These are phyloP conservation scores for Madurella mycetomatis DNA, from an alignment of 2,329 filamentous ascomycete genomes.

Conservation along the genomic window DNA sequence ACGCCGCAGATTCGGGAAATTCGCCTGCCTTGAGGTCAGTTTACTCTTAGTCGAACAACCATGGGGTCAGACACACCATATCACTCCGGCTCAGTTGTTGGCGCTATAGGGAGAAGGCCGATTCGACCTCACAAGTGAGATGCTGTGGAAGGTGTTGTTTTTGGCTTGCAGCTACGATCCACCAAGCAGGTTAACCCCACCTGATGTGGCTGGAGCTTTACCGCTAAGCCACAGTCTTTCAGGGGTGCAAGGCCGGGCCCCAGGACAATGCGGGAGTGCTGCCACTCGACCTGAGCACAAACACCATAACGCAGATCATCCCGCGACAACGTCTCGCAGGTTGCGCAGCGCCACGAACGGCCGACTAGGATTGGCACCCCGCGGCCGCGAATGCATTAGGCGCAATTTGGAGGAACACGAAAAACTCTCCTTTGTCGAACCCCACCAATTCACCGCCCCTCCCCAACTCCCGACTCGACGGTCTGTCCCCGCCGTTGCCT, in stretches of 20 bases:
- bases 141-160: no score
- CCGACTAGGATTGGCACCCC: not conserved
- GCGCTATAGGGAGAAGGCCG: not conserved
- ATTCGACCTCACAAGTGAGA: no score
- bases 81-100: not conserved
- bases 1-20: conserved; percentile 87
- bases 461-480: not conserved
- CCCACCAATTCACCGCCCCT: conserved; percentile 14
- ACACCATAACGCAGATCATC: conserved; percentile 3
- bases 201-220: conserved; percentile 19
- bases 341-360: conserved; percentile 1
- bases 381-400: not conserved
- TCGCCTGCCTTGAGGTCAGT: conserved; percentile 48
- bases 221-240: conserved; percentile 16
- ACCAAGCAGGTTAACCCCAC: conserved; percentile 1
- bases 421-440: conserved; percentile 1
- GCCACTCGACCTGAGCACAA: not conserved
- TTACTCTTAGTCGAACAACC: not conserved
- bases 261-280: conserved; percentile 1
- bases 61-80: not conserved
- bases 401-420: not conserved
- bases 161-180: not conserved
- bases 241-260: conserved; percentile 2
- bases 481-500: not conserved
- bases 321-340: conserved; percentile 7